Evolutionary conservation across 2,329 filamentous ascomycete species (phyloP).

Genomic region (Pseudomassariella vexata): DNA sequence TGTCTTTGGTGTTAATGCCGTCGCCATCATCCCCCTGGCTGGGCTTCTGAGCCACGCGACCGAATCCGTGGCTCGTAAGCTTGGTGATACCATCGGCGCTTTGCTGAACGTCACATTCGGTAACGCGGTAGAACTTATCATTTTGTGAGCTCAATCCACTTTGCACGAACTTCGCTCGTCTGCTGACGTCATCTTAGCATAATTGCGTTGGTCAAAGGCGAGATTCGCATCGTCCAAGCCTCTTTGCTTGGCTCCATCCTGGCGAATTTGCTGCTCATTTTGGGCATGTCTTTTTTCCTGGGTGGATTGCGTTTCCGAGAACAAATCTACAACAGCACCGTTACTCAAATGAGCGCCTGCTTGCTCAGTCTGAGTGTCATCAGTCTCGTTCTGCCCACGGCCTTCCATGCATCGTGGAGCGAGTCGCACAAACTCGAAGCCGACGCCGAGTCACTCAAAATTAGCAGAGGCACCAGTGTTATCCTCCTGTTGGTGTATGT

Average conservation of each 20-base stretch:
- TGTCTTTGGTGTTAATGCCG: constrained; percentile 67
- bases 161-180: too few relatives aligned
- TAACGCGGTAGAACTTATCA: constrained; percentile 75
- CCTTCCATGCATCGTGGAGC: constrained; percentile 90
- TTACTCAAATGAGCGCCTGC: constrained; percentile 94
- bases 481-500: constrained; percentile 76
- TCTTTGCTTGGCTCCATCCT: constrained; percentile 86
- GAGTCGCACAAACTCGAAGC: constrained; percentile 53
- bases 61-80: constrained; percentile 65
- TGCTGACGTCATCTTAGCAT: too few relatives aligned
- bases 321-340: constrained; percentile 92
- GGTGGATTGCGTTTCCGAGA: constrained; percentile 83
- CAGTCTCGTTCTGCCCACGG: constrained; percentile 82
- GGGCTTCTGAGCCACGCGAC: constrained; percentile 68
- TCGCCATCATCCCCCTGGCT: constrained; percentile 71
- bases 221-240: constrained; percentile 89
- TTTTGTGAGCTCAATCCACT: too few relatives aligned
- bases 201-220: constrained; percentile 71
- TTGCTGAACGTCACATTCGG: constrained; percentile 74
- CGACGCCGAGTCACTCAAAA: constrained; percentile 68
- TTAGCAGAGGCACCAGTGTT: constrained; percentile 85
- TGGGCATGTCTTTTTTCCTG: constrained; percentile 87
- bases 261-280: constrained; percentile 78
- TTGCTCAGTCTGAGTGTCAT: constrained; percentile 85
- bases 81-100: constrained; percentile 69